Conservation (phyloP, 202 grass and related monocot species). For the Panicum virgatum region DNA sequence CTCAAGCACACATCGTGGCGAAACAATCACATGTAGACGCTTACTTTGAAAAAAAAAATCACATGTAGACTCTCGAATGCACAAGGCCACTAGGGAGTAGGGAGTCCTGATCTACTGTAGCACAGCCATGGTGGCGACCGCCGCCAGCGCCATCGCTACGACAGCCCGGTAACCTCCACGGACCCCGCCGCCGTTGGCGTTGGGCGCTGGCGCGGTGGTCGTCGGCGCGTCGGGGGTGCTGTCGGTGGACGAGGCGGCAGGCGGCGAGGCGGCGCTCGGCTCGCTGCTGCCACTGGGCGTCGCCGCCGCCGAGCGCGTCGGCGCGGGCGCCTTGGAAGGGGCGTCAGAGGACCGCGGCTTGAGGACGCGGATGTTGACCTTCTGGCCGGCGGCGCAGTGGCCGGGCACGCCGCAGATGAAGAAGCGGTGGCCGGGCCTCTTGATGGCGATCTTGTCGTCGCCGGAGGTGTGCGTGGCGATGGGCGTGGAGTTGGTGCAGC, state of each 20-base stretch:
- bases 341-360: slow-evolving; percentile 54
- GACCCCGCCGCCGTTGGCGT: slow-evolving; percentile 22
- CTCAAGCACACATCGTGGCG: not conserved
- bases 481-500: slow-evolving; percentile 67
- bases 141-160: slow-evolving; percentile 1
- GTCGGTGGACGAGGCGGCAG: slow-evolving; percentile 10
- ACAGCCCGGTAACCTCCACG: not conserved
- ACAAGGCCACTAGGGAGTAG: not conserved
- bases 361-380: slow-evolving; percentile 72
- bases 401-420: slow-evolving; percentile 83
- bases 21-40: slow-evolving; percentile 16
- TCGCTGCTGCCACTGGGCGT: not conserved
- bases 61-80: not conserved
- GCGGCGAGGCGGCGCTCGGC: slow-evolving; percentile 11
- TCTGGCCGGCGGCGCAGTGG: slow-evolving; percentile 78
- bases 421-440: slow-evolving; percentile 68
- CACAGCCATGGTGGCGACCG: slow-evolving; percentile 17
- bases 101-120: slow-evolving; percentile 14
- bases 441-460: slow-evolving; percentile 76
- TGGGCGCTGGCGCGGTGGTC: slow-evolving; percentile 20
- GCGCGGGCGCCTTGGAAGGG: slow-evolving; percentile 46
- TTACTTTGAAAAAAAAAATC: too few species aligned
- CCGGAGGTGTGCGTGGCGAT: slow-evolving; percentile 65
- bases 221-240: not conserved
- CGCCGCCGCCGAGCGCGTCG: not conserved